These are phyloP conservation scores for Nitzschia sp. DNA, from an alignment of 108 stramenopile species.

Conservation along the genomic window DNA sequence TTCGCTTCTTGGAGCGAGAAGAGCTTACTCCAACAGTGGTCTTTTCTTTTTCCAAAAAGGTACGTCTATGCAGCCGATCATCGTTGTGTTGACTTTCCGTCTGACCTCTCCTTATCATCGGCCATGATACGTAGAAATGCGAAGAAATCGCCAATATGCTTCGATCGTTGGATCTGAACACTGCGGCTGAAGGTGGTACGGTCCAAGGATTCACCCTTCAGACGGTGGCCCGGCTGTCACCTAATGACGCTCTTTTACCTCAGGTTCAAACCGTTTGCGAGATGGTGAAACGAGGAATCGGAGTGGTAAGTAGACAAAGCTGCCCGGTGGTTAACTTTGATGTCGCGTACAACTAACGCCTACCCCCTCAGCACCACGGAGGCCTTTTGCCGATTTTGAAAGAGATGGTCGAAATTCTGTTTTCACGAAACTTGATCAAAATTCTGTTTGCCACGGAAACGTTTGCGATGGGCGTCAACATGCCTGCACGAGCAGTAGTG, in stretches of 20 bases:
- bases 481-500: conserved; percentile 96
- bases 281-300: conserved; percentile 93
- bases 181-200: conserved; percentile 69
- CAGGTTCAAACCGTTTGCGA: conserved; percentile 87
- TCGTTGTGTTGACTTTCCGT: neutral
- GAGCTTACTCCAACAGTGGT: conserved; percentile 93
- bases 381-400: conserved; percentile 97
- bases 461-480: conserved; percentile 99
- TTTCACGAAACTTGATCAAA: conserved; percentile 91
- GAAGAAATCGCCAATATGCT: conserved; percentile 92
- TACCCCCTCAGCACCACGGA: conserved; percentile 93
- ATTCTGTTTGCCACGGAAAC: conserved; percentile 98
- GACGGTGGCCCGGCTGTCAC: conserved; percentile 81
- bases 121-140: conserved; percentile 66
- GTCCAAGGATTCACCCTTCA: conserved; percentile 80
- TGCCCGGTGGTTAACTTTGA: no score
- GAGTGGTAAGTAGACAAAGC: conserved; percentile 74
- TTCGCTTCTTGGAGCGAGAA: conserved; percentile 82
- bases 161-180: conserved; percentile 85
- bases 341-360: no score
- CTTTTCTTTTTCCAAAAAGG: conserved; percentile 97
- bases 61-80: conserved; percentile 7
- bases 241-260: conserved; percentile 86
- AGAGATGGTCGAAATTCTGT: conserved; percentile 90
- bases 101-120: conserved; percentile 1